Evolutionary conservation across 805 yeast genomes (phyloP).

Genomic region (Candida mattraensis): DNA sequence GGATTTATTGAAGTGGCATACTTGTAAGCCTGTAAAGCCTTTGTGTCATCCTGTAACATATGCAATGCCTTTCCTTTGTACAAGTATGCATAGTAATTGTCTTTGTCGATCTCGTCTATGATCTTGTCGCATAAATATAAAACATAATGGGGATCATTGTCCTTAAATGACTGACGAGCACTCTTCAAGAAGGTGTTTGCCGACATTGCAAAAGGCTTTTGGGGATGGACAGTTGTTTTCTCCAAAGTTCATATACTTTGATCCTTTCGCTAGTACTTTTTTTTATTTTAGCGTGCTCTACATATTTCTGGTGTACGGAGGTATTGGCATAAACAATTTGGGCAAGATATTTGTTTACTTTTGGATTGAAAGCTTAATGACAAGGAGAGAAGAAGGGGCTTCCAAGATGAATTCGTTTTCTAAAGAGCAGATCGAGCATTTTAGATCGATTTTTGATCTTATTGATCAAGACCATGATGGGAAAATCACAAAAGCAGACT

Average conservation of each 20-base stretch:
- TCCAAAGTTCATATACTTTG: no score
- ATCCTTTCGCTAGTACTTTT: no score
- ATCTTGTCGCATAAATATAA: conserved; percentile 55
- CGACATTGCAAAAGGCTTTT: no score
- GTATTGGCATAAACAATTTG: conserved; percentile 1
- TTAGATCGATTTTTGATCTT: conserved; percentile 73
- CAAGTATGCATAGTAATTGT: conserved; percentile 64
- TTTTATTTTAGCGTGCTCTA: no score
- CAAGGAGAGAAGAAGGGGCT: background rate
- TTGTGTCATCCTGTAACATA: conserved; percentile 36
- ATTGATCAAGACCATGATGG: conserved; percentile 85
- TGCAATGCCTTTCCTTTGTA: conserved; percentile 72
- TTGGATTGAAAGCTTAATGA: background rate
- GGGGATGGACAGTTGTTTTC: no score
- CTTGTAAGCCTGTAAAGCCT: conserved; percentile 45
- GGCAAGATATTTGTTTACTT: conserved; percentile 1
- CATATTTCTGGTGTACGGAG: conserved; percentile 4
- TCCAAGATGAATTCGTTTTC: conserved; percentile 40
- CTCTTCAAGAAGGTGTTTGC: conserved; percentile 39
- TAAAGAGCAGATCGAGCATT: conserved; percentile 60
- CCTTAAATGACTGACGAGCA: conserved; percentile 52
- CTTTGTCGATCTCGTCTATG: conserved; percentile 50
- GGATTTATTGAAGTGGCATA: conserved; percentile 52
- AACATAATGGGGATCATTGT: conserved; percentile 62
- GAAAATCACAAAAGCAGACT: conserved; percentile 51